Evolutionary conservation across 2,329 filamentous ascomycete species (phyloP).

Genomic region (Penicillium palitans): DNA sequence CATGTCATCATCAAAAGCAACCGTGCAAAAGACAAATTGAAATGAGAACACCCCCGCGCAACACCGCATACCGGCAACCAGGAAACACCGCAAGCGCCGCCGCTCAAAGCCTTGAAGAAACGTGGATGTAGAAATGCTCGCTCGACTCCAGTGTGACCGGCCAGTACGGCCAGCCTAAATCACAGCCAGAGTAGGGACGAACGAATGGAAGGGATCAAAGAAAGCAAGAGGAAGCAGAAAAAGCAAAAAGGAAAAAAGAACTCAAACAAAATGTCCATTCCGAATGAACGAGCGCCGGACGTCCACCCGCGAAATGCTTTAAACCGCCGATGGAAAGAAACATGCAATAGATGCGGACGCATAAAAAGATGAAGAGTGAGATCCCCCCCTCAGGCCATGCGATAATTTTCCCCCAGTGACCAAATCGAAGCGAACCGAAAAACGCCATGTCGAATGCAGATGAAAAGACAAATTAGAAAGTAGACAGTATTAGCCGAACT

Average conservation of each 20-base stretch:
- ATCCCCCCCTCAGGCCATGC: slow-evolving; percentile 29
- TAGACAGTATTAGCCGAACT: slow-evolving; percentile 13
- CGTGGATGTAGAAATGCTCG: not conserved
- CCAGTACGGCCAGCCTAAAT: not conserved
- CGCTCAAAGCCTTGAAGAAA: slow-evolving; percentile 29
- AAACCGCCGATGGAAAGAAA: slow-evolving; percentile 18
- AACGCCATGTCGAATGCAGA: slow-evolving; percentile 41
- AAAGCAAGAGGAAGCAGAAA: slow-evolving; percentile 14
- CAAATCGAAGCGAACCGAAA: slow-evolving; percentile 25
- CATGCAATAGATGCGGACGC: slow-evolving; percentile 35
- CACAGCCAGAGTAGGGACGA: not conserved
- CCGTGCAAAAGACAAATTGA: slow-evolving; percentile 10
- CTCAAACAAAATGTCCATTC: not conserved
- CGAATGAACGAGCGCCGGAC: slow-evolving; percentile 7
- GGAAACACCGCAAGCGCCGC: slow-evolving; percentile 37
- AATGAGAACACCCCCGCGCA: slow-evolving; percentile 18
- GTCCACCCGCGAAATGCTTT: slow-evolving; percentile 27
- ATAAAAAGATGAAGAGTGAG: slow-evolving; percentile 22
- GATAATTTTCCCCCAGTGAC: slow-evolving; percentile 20
- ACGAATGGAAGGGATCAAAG: not conserved
- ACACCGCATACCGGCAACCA: slow-evolving; percentile 24
- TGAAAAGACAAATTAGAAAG: slow-evolving; percentile 19
- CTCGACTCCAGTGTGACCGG: not conserved
- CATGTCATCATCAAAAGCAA: slow-evolving; percentile 33
- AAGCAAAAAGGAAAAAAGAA: slow-evolving; percentile 4